Percentiles rank a stretch among this genome's conserved stretches.
Conservation (phyloP, 2,329 filamentous ascomycete species). For the Colletotrichum lindemuthianum region DNA sequence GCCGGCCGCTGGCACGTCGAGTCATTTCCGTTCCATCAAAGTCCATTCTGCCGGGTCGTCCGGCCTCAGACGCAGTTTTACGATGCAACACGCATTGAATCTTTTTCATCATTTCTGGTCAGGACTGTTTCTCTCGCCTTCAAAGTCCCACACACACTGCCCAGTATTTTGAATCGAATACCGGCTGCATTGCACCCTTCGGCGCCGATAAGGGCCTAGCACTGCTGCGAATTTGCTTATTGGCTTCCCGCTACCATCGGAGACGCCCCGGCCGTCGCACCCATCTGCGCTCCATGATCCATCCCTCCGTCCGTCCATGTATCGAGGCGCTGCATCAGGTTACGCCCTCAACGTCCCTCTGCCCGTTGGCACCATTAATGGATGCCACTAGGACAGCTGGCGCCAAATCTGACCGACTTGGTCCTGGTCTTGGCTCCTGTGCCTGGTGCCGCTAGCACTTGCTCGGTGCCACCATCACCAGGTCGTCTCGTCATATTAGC, state of each 20-base stretch:
- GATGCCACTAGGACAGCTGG: constrained; percentile 1
- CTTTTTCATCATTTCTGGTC: neutral
- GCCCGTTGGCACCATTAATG: constrained; percentile 25
- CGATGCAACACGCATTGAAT: neutral
- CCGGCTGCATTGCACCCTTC: neutral
- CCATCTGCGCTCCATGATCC: neutral
- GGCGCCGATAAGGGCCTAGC: constrained; percentile 9
- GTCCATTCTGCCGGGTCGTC: constrained; percentile 27
- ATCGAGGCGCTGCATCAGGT: constrained; percentile 19
- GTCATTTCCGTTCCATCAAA: constrained; percentile 31
- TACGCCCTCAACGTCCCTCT: constrained; percentile 21
- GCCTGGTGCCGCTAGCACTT: neutral
- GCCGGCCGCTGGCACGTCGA: constrained; percentile 25
- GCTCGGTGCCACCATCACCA: neutral
- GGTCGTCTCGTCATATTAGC: constrained; percentile 8
- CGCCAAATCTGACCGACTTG: constrained; percentile 16
- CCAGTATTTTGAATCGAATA: neutral
- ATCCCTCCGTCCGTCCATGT: neutral
- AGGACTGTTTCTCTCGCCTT: constrained; percentile 7
- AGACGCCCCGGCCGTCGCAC: neutral
- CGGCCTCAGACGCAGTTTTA: constrained; percentile 1
- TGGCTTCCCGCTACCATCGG: constrained; percentile 7
- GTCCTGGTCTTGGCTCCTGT: constrained; percentile 13
- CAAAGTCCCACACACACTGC: constrained; percentile 15
- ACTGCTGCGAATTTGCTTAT: constrained; percentile 7